Evolutionary conservation across 768 basidiomycete species (phyloP).

Genomic region (Mycena sanguinolenta): DNA sequence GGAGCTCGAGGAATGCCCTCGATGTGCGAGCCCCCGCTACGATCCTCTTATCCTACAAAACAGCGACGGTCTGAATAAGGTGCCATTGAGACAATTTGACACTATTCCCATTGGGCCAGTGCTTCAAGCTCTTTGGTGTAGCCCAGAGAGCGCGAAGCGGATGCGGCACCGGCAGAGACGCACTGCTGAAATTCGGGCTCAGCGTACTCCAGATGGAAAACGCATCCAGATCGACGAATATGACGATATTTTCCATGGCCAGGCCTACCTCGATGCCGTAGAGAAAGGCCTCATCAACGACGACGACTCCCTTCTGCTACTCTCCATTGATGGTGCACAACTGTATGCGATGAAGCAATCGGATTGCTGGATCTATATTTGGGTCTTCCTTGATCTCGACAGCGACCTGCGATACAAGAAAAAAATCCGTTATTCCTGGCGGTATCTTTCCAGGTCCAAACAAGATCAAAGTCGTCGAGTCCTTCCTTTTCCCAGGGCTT

Average conservation of each 20-base stretch:
- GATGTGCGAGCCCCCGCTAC: background rate
- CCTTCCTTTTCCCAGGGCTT: slow-evolving; percentile 50
- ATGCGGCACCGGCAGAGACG: slow-evolving; percentile 41
- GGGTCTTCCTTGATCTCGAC: slow-evolving; percentile 50
- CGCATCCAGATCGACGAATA: slow-evolving; percentile 26
- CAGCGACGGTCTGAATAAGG: too few species aligned
- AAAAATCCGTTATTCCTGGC: slow-evolving; percentile 40
- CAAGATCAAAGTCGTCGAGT: slow-evolving; percentile 50
- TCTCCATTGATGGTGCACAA: slow-evolving; percentile 58
- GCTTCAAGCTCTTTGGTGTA: slow-evolving; percentile 49
- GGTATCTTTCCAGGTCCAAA: slow-evolving; percentile 46
- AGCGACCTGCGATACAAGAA: slow-evolving; percentile 44
- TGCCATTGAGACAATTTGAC: slow-evolving; percentile 43
- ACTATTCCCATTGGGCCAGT: slow-evolving; percentile 56
- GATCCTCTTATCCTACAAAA: background rate
- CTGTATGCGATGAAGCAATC: slow-evolving; percentile 58
- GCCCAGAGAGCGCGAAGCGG: slow-evolving; percentile 33
- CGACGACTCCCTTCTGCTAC: slow-evolving; percentile 50
- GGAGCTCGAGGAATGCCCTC: background rate
- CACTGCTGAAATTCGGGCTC: slow-evolving; percentile 27
- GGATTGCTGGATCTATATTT: slow-evolving; percentile 58
- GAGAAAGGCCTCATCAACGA: slow-evolving; percentile 36
- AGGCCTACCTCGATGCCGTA: slow-evolving; percentile 41
- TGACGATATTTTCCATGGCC: slow-evolving; percentile 46
- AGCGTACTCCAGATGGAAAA: slow-evolving; percentile 1